Base-by-base conservation (phyloP, 805 yeast genomes). In the Wickerhamomyces sydowiorum region DNA sequence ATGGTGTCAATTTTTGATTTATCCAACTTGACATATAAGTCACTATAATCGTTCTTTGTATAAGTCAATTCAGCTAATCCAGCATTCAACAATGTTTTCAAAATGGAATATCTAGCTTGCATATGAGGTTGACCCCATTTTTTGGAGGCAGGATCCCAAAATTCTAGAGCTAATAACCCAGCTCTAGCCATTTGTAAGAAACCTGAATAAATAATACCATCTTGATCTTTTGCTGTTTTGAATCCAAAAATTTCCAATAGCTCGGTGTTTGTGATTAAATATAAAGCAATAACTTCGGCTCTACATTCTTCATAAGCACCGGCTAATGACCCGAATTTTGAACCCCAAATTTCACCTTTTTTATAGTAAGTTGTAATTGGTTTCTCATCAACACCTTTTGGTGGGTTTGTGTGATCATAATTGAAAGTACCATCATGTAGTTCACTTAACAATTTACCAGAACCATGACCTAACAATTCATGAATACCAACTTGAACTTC, bases 111-210 rank as follows among this genome's bases (percentile, higher is more conserved):
- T 62, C 96, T 73, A 4, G 96, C 96, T 66, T 87, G 95, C 88
- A 87, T 86, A 61, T 88, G 96, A 13, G 96, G 81, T 66, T 88
- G 96, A 24, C 96, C 96, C 96, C 96, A 88, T 64, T 86, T 87
- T 45, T 70, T 67, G 23, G 86, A 73, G 36, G 64, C 64, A 31
- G 96, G 96, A 61, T 88, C 95, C 88, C 95, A 88, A 60, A 74
- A 86, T 61, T 88, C 95, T 57, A 88, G 71, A 7, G 86, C 91
- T 28, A 84, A 56, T 38, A 88, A 67, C 44, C 96, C 96, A 6
- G 96, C 96, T 52, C 96, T 74, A 21, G 88, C 84, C 96, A 88
- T 88, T 49, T 77, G 80, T 49, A 87, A 65, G 51, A 80, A 85
- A 14, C 90, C 86, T 33, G 84, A 71, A 54, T 73, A 76, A 35